These are phyloP conservation scores for Plasmodiophora brassicae DNA, from an alignment of 208 protist species.

Conservation along the genomic window DNA sequence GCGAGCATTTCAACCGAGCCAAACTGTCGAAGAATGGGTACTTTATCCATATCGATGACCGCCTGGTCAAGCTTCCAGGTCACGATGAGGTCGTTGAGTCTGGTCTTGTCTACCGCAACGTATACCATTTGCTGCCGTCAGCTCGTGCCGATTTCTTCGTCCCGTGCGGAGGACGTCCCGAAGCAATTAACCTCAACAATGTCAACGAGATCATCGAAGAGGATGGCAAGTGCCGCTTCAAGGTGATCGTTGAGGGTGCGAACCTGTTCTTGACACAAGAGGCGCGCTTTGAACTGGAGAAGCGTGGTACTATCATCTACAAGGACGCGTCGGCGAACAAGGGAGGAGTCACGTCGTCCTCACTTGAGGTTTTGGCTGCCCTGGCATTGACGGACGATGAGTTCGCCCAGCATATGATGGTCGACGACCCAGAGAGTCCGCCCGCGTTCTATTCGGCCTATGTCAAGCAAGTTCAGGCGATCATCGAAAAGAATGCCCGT, in stretches of 20 bases:
- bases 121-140: slow-evolving; percentile 81
- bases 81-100: slow-evolving; percentile 53
- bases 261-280: slow-evolving; percentile 92
- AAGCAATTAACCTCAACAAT: slow-evolving; percentile 81
- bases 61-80: not conserved
- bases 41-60: not conserved
- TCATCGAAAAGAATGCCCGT: slow-evolving; percentile 30
- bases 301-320: slow-evolving; percentile 49
- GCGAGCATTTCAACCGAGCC: slow-evolving; percentile 68
- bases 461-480: slow-evolving; percentile 20
- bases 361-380: slow-evolving; percentile 86
- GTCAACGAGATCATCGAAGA: slow-evolving; percentile 73
- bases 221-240: slow-evolving; percentile 62
- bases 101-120: slow-evolving; percentile 74
- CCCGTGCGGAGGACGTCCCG: slow-evolving; percentile 87
- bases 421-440: not conserved
- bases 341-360: slow-evolving; percentile 90
- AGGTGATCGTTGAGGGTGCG: slow-evolving; percentile 90
- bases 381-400: slow-evolving; percentile 83
- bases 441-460: slow-evolving; percentile 15
- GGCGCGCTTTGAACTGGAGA: slow-evolving; percentile 58
- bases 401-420: slow-evolving; percentile 55
- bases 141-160: slow-evolving; percentile 83
- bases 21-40: not conserved
- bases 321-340: slow-evolving; percentile 83